A percentile compares a stretch with the other conserved stretches of the same genome.
Conservation (phyloP, 495 filamentous ascomycete genomes). For the Umbilicaria muhlenbergii region DNA sequence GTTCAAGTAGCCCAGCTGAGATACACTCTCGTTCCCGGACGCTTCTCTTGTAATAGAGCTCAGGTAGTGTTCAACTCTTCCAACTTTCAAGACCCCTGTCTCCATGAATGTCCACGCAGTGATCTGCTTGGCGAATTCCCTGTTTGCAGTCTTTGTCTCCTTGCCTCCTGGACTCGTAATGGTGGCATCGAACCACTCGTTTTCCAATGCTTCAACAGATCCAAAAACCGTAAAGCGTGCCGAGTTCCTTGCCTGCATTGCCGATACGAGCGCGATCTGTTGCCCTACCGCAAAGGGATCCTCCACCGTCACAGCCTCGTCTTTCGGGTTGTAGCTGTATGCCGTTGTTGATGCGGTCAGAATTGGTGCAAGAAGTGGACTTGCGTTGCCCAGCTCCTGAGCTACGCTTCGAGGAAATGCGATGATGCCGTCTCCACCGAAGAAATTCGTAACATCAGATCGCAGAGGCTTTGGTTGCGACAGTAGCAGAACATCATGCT, state of each 20-base stretch:
- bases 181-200: constrained; percentile 78
- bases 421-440: constrained; percentile 51
- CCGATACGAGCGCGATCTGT: constrained; percentile 68
- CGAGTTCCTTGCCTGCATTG: constrained; percentile 82
- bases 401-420: constrained; percentile 70
- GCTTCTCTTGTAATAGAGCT: constrained; percentile 27
- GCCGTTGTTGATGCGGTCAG: constrained; percentile 66
- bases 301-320: constrained; percentile 57
- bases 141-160: constrained; percentile 53
- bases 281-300: constrained; percentile 69
- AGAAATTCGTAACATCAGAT: constrained; percentile 62
- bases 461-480: constrained; percentile 44
- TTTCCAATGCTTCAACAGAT: constrained; percentile 68
- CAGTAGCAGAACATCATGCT: constrained; percentile 78
- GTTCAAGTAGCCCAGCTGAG: constrained; percentile 39
- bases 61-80: constrained; percentile 67
- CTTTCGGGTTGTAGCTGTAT: constrained; percentile 91
- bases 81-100: constrained; percentile 73
- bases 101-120: constrained; percentile 91
- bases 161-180: constrained; percentile 43
- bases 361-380: constrained; percentile 62
- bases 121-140: constrained; percentile 70
- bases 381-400: constrained; percentile 62
- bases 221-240: constrained; percentile 82
- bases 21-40: constrained; percentile 19